Evolutionary conservation across 352 stramenopile species (phyloP), one percentile per base, ranked within the genome.

Genomic region (Globisporangium nunn): DNA sequence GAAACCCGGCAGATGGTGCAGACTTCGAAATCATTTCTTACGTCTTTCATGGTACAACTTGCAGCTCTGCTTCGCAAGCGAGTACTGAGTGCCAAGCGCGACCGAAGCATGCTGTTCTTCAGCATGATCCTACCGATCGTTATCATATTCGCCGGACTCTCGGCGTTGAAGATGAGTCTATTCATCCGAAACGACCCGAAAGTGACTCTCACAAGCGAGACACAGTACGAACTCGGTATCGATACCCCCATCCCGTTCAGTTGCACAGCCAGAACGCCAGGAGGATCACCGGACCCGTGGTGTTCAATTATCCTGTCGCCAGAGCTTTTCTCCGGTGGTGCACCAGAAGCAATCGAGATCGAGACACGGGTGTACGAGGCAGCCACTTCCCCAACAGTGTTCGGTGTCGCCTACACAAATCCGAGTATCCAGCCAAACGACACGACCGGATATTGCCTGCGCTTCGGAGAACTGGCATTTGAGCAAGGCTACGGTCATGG

Each of bases 81-180:
- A 10, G 35, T 84, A 15, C 56, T 70, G 14, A 73, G 64, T 17
- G 79, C 76, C 0, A 82, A 71, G 29, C 74, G 84, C 14, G 84
- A 93, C 53, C 67, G 72, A 8, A 75, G 71, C 39, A 82, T 88
- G 69, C 45, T 96, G 4, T 72, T 87, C 54, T 94, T 85, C 65
- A 89, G 83, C 58, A 81, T 63, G 2, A 28, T 93, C 10, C 62
- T 94, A 17, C 86, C 86, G 0, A 66, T 89, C 44, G 51, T 82
- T 4, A 61, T 91, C n/a, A 68, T 95, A 28, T 72, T 87, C 30
- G 57, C 85, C 0, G 86, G 84, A 0, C 52, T 96, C 17, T 74
- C 70, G 30, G 62, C 77, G 0, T 62, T 96, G 6, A 74, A 83
- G 44, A 54, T 75, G 28, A 88, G 72, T 55, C 37, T 76, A 0